Base-by-base conservation (phyloP, 345 rosid species). In the Carallia brachiata region DNA sequence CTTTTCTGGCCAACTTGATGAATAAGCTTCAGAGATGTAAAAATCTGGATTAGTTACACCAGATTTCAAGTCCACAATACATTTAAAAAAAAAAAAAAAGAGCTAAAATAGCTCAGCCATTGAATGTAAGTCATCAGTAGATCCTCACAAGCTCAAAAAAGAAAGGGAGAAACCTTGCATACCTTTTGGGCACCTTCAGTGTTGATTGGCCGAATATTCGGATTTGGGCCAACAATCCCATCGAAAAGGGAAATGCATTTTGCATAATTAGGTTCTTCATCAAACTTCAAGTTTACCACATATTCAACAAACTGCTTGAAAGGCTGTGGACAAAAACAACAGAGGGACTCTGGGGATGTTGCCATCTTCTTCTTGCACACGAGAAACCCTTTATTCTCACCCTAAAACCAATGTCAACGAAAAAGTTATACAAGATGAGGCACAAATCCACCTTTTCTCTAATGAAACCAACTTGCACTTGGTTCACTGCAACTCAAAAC, bases 171-270 rank as follows among this genome's bases (percentile, higher is more conserved):
- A 27, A n/a, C 31, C 52, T 69, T 60, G 71, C n/a, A 27, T 32
- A 94, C 98, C 97, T 94, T 91, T 58, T 86, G 83, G 72, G 99
- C 99, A 77, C 97, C 99, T 62, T 95, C 97, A n/a, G 89, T 95
- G 86, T 92, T 85, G 71, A 95, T 83, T 61, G 99, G 97, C 77
- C 97, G 87, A 54, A 79, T 66, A 67, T 81, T 80, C 39, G 82
- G 80, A 77, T 88, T 89, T 39, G 85, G 93, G 69, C 86, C 95
- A 66, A 90, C 88, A 37, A 90, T 77, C 74, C 84, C 79, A 65
- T 90, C 97, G 74, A 90, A 92, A 52, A 90, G 77, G 6, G 97
- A 87, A 71, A 92, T 85, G 69, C 90, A 83, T 79, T 90, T 95
- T 52, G 97, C 94, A 80, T 95, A 95, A 76, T 95, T 84, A 61